phyloP scores from a whole-genome alignment of 306 rosid genomes.

The Sphenostylis stenocarpa region DNA sequence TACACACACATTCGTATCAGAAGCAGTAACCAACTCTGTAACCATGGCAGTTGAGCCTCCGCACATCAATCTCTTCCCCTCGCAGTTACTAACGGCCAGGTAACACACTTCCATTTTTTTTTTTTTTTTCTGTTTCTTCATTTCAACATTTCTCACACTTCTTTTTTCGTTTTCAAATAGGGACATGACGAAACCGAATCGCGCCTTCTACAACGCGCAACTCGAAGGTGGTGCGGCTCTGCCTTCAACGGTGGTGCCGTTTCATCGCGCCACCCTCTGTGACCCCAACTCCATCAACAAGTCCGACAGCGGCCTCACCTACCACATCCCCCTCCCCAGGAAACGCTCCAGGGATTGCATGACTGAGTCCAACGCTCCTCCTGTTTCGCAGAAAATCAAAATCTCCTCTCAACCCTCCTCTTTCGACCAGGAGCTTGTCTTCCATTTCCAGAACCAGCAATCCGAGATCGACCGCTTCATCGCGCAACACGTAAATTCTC shows the following conservation, averaged over 20 bases:
- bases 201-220: background rate
- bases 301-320: constrained; percentile 56
- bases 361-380: constrained; percentile 4
- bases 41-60: constrained; percentile 81
- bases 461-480: constrained; percentile 36
- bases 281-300: constrained; percentile 30
- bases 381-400: constrained; percentile 18
- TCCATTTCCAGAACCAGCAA: constrained; percentile 32
- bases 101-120: background rate
- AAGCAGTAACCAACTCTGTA: constrained; percentile 37
- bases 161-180: constrained; percentile 27
- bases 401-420: constrained; percentile 1
- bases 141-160: background rate
- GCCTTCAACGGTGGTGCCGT: constrained; percentile 16
- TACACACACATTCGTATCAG: too few species aligned
- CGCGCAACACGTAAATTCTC: constrained; percentile 31
- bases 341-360: constrained; percentile 37
- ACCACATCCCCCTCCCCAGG: constrained; percentile 30
- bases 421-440: constrained; percentile 22
- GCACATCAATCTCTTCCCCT: constrained; percentile 44
- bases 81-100: constrained; percentile 51
- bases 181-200: constrained; percentile 34
- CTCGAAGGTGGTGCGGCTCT: constrained; percentile 29
- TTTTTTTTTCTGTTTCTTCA: too few species aligned
- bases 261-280: constrained; percentile 22